Evolutionary conservation across 2,329 filamentous ascomycete genomes (phyloP), one percentile per base, ranked within the genome.

Genomic region (Venturia carpophila): DNA sequence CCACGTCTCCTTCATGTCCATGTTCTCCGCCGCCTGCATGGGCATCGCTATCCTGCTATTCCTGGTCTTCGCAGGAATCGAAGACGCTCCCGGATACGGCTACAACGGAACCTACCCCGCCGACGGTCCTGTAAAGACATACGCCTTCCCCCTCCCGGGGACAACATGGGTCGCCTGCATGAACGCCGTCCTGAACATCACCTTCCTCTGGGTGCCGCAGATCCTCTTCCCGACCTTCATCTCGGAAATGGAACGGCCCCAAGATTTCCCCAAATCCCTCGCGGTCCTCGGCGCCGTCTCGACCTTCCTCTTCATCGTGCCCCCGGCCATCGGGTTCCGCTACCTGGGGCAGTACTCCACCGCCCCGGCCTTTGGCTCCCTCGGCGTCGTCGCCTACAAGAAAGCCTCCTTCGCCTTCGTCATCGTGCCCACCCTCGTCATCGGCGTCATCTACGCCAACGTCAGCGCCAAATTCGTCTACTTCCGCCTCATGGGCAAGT

Each of bases 171-270:
- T 82, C 9, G 73, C 70, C 0, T 79, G 77, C 69, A 78, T 81
- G 76, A 82, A 82, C 64, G 79, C 79, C 17, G 79, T 81, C 0
- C 68, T 81, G 15, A 81, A 80, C 68, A 79, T 80, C 67, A 80
- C 78, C 19, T 81, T 80, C 69, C 72, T 80, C 58, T 81, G 79
- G 79, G 78, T 81, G 0, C 79, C 79, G 1, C 52, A 82, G 66
- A 81, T 81, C 65, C 75, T 82, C 34, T 81, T 82, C 70, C 80
- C 80, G 1, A 79, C 77, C 17, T 82, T 82, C 71, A 81, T 82
- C 71, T 69, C 79, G 41, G 79, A 82, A 67, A 81, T 81, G 79
- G 76, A 81, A 66, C 71, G 70, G 15, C 79, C 79, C 1, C 76
- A 81, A 60, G 79, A 82, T 70, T 82, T 82, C 71, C 79, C 79